Conservation (phyloP, 345 rosid genomes). For the Populus pruinosa region DNA sequence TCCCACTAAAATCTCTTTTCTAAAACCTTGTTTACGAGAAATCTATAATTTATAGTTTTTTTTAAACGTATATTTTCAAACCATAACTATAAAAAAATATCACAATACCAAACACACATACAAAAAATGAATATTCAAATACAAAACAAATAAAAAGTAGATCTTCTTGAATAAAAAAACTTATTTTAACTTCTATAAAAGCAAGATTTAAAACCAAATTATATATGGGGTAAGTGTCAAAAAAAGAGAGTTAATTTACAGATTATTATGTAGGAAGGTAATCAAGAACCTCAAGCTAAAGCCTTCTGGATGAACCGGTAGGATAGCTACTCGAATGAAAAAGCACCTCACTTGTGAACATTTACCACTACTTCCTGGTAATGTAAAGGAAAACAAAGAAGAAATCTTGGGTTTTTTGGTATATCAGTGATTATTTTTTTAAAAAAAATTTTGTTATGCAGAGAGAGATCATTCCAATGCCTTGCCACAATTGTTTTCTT, state of each 20-base stretch:
- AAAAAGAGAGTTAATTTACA: not conserved
- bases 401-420: not conserved
- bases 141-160: too few relatives aligned
- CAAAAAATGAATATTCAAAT: too few relatives aligned
- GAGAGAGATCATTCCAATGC: not conserved
- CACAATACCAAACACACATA: too few relatives aligned
- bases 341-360: not conserved
- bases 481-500: not conserved
- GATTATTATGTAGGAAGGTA: not conserved
- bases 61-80: too few relatives aligned
- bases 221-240: accelerated
- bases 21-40: too few relatives aligned
- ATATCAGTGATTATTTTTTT: too few relatives aligned
- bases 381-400: not conserved
- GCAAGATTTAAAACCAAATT: too few relatives aligned
- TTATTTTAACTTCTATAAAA: too few relatives aligned
- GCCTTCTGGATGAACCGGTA: not conserved
- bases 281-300: not conserved
- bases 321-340: not conserved
- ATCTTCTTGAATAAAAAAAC: too few relatives aligned
- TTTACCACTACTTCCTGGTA: not conserved
- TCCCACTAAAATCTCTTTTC: too few relatives aligned
- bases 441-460: not conserved
- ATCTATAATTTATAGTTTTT: too few relatives aligned
- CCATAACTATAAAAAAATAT: too few relatives aligned